Percentiles rank a stretch among this genome's conserved stretches.
These are phyloP conservation scores for Picea abies DNA, from an alignment of 83 land plant genomes.

Conservation along the genomic window DNA sequence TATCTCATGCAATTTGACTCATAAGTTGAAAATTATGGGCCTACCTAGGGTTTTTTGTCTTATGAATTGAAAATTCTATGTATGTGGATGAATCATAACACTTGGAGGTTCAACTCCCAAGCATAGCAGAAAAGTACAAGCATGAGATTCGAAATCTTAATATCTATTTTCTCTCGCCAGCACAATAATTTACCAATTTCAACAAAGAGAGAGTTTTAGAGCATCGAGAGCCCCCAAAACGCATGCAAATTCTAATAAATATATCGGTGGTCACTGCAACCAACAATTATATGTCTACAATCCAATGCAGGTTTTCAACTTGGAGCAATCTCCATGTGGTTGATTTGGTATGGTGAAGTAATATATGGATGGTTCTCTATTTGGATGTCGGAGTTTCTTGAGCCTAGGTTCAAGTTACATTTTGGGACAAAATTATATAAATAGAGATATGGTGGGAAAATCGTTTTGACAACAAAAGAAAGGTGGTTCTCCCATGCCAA, in stretches of 20 bases:
- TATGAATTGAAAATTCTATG: background rate
- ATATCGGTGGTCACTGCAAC: constrained; percentile 51
- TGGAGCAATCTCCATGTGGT: constrained; percentile 49
- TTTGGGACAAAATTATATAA: constrained; percentile 29
- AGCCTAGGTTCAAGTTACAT: constrained; percentile 1
- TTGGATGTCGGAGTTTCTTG: constrained; percentile 59
- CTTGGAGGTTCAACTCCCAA: constrained; percentile 24
- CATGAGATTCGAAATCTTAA: constrained; percentile 26
- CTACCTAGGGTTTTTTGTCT: background rate
- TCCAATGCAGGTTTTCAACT: constrained; percentile 36
- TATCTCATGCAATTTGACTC: no score
- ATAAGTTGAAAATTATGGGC: background rate
- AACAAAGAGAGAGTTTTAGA: constrained; percentile 16
- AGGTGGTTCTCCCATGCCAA: no score
- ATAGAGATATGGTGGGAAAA: no score
- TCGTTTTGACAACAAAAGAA: no score
- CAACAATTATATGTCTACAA: constrained; percentile 74
- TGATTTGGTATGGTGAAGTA: constrained; percentile 33
- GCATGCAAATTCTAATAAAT: constrained; percentile 34
- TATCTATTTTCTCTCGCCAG: constrained; percentile 16
- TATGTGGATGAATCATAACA: constrained; percentile 20
- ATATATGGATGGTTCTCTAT: constrained; percentile 30
- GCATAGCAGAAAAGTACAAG: constrained; percentile 22
- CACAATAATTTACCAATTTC: constrained; percentile 32
- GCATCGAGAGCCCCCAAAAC: constrained; percentile 20